phyloP scores from a whole-genome alignment of 768 basidiomycete species.

The Termitomyces sp. region DNA sequence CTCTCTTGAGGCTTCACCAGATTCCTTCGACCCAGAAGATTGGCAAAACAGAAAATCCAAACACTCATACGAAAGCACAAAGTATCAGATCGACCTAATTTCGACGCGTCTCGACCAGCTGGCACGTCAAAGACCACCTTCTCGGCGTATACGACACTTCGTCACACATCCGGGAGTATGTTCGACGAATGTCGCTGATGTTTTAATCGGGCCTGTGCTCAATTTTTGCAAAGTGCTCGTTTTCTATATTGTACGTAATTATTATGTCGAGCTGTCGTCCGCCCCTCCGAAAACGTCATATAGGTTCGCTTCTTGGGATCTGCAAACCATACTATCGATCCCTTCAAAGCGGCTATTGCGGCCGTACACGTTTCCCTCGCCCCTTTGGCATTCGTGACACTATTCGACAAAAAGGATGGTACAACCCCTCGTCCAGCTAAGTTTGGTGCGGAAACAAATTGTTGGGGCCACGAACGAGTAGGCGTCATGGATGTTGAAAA shows the following conservation, averaged over 20 bases:
- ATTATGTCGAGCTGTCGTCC: background rate
- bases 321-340: slow-evolving; percentile 52
- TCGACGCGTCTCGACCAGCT: slow-evolving; percentile 46
- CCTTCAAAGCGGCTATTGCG: slow-evolving; percentile 63
- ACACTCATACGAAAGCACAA: slow-evolving; percentile 64
- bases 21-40: slow-evolving; percentile 56
- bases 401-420: slow-evolving; percentile 18
- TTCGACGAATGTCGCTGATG: slow-evolving; percentile 53
- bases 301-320: slow-evolving; percentile 72
- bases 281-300: background rate
- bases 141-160: slow-evolving; percentile 46
- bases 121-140: slow-evolving; percentile 24
- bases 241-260: slow-evolving; percentile 58
- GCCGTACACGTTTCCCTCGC: slow-evolving; percentile 64
- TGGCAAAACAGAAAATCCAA: slow-evolving; percentile 62
- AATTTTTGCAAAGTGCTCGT: slow-evolving; percentile 42
- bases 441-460: slow-evolving; percentile 51
- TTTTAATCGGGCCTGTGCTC: slow-evolving; percentile 38
- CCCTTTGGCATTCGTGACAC: slow-evolving; percentile 44
- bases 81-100: slow-evolving; percentile 76
- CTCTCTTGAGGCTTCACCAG: slow-evolving; percentile 56
- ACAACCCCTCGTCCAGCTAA: slow-evolving; percentile 31
- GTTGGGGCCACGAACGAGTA: slow-evolving; percentile 51
- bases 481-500: slow-evolving; percentile 41
- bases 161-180: slow-evolving; percentile 67